Conservation (phyloP, 2,329 filamentous ascomycete species). For the Beauveria caledonica region DNA sequence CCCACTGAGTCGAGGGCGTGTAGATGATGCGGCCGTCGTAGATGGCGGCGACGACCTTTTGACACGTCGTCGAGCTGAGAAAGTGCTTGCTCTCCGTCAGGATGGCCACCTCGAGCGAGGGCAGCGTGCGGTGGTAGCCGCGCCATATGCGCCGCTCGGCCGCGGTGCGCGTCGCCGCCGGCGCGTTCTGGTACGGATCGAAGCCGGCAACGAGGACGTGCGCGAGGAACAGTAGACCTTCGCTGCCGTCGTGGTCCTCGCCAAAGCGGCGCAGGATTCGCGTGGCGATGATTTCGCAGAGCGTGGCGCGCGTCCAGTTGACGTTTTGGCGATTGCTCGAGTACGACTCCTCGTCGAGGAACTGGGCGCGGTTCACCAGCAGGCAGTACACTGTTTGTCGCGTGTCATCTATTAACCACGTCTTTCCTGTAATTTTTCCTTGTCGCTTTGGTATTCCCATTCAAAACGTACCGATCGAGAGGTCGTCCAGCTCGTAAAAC, state of each 20-base stretch:
- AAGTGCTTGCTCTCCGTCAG: slow-evolving; percentile 75
- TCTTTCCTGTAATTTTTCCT: neutral
- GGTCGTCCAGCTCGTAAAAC: slow-evolving; percentile 69
- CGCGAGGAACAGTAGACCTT: slow-evolving; percentile 64
- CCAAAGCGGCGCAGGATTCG: slow-evolving; percentile 71
- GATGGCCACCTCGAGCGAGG: slow-evolving; percentile 75
- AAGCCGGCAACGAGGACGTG: slow-evolving; percentile 79
- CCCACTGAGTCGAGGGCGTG: slow-evolving; percentile 71
- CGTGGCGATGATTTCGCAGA: slow-evolving; percentile 74
- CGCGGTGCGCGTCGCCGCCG: slow-evolving; percentile 54
- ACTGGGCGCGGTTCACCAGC: slow-evolving; percentile 73
- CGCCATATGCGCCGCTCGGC: slow-evolving; percentile 41
- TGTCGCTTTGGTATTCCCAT: neutral
- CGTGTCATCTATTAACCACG: neutral
- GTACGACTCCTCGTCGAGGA: slow-evolving; percentile 68
- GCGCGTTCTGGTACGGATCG: slow-evolving; percentile 78
- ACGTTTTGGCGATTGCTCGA: slow-evolving; percentile 74
- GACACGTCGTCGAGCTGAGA: slow-evolving; percentile 66
- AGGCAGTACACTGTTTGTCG: slow-evolving; percentile 61
- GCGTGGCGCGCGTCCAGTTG: slow-evolving; percentile 64
- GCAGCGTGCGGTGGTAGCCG: slow-evolving; percentile 52
- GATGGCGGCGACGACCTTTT: slow-evolving; percentile 75
- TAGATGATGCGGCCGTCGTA: slow-evolving; percentile 76
- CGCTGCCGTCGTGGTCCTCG: slow-evolving; percentile 63
- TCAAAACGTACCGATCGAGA: slow-evolving; percentile 57